phyloP scores from a whole-genome alignment of 1,284 basidiomycete genomes.

The Rhodotorula sp. region DNA sequence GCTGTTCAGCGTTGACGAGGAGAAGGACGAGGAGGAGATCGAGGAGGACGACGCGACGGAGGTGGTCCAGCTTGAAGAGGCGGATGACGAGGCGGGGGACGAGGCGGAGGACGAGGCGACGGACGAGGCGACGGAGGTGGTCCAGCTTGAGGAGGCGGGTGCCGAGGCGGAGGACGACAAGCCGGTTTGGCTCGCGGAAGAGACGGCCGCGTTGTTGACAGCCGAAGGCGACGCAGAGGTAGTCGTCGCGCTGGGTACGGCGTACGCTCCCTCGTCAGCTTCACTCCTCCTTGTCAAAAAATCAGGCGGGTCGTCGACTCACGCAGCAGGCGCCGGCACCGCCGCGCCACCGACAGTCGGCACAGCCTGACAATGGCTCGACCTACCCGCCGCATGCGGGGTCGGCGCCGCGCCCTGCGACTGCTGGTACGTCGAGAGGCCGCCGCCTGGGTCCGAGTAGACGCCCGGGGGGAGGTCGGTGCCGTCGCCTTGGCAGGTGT shows the following conservation, averaged over 20 bases:
- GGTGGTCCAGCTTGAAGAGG: constrained; percentile 3
- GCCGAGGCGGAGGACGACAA: not conserved
- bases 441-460: constrained; percentile 20
- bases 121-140: constrained; percentile 12
- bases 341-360: constrained; percentile 27
- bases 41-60: constrained; percentile 7
- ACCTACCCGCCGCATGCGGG: constrained; percentile 48
- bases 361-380: constrained; percentile 74
- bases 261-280: not conserved
- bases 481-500: constrained; percentile 27
- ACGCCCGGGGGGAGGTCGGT: constrained; percentile 28
- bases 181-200: not conserved
- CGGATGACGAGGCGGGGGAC: not conserved
- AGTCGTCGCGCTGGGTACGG: not conserved
- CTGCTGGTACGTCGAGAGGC: constrained; percentile 23
- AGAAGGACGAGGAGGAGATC: not conserved
- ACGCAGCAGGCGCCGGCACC: constrained; percentile 1
- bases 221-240: not conserved
- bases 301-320: not conserved
- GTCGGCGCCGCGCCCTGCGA: constrained; percentile 16
- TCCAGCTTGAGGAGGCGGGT: not conserved
- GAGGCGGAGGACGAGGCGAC: not conserved
- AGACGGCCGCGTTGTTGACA: not conserved
- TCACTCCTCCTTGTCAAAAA: not conserved
- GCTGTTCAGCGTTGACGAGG: not conserved